Percentiles rank a stretch among this genome's conserved stretches.
Conservation (phyloP, 768 basidiomycete genomes). For the Cystofilobasidium ferigula region DNA sequence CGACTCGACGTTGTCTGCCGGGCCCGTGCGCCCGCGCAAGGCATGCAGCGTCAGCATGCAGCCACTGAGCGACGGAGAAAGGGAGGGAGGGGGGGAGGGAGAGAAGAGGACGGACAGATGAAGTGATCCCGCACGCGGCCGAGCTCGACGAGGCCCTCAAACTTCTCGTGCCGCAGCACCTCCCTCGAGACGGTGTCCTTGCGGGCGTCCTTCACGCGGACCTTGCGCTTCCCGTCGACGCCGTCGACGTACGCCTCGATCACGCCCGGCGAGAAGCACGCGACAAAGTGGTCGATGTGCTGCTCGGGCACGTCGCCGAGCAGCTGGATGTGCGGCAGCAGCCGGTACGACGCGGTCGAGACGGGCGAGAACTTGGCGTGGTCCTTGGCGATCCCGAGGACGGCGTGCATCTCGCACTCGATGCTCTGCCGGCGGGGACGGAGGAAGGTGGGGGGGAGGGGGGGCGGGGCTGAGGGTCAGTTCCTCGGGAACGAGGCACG, state of each 20-base stretch:
- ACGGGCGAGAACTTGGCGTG: slow-evolving; percentile 97
- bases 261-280: slow-evolving; percentile 65
- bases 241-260: slow-evolving; percentile 39
- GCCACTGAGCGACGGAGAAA: neutral
- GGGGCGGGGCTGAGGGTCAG: neutral
- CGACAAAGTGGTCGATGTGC: slow-evolving; percentile 68
- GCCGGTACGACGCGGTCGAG: slow-evolving; percentile 89
- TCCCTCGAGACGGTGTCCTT: slow-evolving; percentile 85
- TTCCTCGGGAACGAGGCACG: neutral
- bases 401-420: slow-evolving; percentile 73
- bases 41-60: neutral
- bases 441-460: neutral
- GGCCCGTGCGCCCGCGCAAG: neutral
- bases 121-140: slow-evolving; percentile 83
- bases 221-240: slow-evolving; percentile 36
- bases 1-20: slow-evolving; percentile 79
- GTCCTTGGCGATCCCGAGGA: slow-evolving; percentile 85
- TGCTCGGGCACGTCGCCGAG: slow-evolving; percentile 63
- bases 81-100: slow-evolving; percentile 6
- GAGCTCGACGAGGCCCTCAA: slow-evolving; percentile 68
- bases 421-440: slow-evolving; percentile 42
- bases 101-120: slow-evolving; percentile 57
- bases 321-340: slow-evolving; percentile 69
- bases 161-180: slow-evolving; percentile 83
- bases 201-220: slow-evolving; percentile 49